A percentile compares a stretch with the other conserved stretches of the same genome.
These are phyloP conservation scores for Geotrichum aggregatum DNA, from an alignment of 1,139 yeast species.

Conservation along the genomic window DNA sequence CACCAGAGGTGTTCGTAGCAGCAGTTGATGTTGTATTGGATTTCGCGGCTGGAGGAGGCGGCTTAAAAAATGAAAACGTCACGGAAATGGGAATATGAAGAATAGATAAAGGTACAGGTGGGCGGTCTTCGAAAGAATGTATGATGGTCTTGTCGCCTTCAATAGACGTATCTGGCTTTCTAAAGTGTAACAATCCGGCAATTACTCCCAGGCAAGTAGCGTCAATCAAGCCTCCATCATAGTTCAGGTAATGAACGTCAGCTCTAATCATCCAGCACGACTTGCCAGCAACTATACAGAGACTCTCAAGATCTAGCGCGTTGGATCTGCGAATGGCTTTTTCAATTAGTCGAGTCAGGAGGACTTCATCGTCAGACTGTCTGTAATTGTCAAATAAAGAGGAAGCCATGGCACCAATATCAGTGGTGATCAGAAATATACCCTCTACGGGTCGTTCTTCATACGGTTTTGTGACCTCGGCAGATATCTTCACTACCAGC, in stretches of 20 bases:
- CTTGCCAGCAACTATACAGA: conserved; percentile 87
- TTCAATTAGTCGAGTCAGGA: conserved; percentile 77
- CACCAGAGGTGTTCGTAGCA: background rate
- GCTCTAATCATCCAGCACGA: conserved; percentile 89
- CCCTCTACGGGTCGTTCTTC: conserved; percentile 96
- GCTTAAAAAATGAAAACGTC: conserved; percentile 77
- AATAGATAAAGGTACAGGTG: conserved; percentile 80
- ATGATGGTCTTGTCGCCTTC: conserved; percentile 65
- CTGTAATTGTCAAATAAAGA: conserved; percentile 73
- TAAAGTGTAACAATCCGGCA: conserved; percentile 77
- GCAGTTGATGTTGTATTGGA: background rate
- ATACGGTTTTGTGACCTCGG: conserved; percentile 74
- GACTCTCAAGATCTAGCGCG: conserved; percentile 82
- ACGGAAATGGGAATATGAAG: conserved; percentile 88
- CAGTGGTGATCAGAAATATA: conserved; percentile 74
- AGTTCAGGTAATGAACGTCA: conserved; percentile 80
- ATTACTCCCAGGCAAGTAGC: conserved; percentile 87
- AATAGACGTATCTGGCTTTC: conserved; percentile 77
- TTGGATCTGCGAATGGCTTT: conserved; percentile 86
- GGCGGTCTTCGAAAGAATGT: conserved; percentile 70
- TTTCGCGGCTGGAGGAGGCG: conserved; percentile 9
- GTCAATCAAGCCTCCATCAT: conserved; percentile 90
- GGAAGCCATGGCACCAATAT: conserved; percentile 84
- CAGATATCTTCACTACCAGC: conserved; percentile 73
- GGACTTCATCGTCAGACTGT: conserved; percentile 70